A percentile compares a stretch with the other conserved stretches of the same genome.
Evolutionary conservation across 495 filamentous ascomycete genomes (phyloP).

Genomic region (Daldinia grandis): DNA sequence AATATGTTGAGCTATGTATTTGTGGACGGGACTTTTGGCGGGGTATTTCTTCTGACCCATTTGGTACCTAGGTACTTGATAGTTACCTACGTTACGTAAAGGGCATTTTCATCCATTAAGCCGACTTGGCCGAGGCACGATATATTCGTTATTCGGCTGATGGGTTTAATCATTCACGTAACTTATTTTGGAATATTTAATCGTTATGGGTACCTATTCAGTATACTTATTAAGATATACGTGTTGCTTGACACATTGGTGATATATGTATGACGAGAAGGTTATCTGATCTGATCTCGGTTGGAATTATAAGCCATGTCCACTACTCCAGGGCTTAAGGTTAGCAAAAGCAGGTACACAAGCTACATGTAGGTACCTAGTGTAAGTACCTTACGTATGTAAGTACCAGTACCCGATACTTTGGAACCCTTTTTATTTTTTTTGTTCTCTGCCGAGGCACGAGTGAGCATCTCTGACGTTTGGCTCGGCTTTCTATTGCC

Average conservation of each 20-base stretch:
- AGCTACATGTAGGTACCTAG: too few species aligned
- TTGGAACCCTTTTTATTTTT: constrained; percentile 4
- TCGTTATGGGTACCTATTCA: too few species aligned
- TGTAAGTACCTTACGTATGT: too few species aligned
- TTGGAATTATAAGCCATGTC: too few species aligned
- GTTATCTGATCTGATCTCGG: background rate
- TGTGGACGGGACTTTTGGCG: constrained; percentile 15
- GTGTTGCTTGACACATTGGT: background rate
- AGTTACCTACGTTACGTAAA: constrained; percentile 3
- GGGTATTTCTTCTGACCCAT: background rate
- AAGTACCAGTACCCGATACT: constrained; percentile 14
- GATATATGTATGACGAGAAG: background rate
- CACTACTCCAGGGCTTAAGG: background rate
- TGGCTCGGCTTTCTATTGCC: constrained; percentile 36
- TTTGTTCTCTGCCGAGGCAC: constrained; percentile 29
- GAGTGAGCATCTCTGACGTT: constrained; percentile 27
- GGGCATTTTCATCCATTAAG: constrained; percentile 25
- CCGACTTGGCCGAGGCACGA: constrained; percentile 34
- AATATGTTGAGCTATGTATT: background rate
- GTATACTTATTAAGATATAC: too few species aligned
- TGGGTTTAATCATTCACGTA: background rate
- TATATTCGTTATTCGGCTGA: constrained; percentile 3
- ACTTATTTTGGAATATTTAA: too few species aligned
- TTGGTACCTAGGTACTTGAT: constrained; percentile 11
- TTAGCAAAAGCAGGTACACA: background rate